phyloP scores from a whole-genome alignment of 306 rosid genomes.

The Cicer pinnatifidum region DNA sequence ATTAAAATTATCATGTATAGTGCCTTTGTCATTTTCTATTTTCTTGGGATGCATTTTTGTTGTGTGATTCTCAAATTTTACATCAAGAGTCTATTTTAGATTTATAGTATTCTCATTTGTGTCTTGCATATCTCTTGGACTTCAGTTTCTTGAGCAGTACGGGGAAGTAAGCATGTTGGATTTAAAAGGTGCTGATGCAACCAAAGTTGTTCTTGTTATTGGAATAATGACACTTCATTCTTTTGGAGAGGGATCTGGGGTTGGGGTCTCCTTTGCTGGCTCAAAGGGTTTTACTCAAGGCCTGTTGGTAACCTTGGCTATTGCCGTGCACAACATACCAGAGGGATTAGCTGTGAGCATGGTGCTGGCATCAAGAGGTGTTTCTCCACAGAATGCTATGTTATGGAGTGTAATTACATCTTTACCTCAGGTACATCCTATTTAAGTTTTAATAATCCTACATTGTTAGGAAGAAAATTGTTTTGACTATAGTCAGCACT shows the following conservation, averaged over 20 bases:
- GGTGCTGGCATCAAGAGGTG: conserved; percentile 98
- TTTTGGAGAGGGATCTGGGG: conserved; percentile 99
- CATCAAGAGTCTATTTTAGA: background rate
- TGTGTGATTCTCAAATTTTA: conserved; percentile 27
- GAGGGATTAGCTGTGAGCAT: conserved; percentile 99
- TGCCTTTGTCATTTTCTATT: conserved; percentile 4
- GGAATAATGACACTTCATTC: conserved; percentile 99
- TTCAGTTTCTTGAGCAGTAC: conserved; percentile 96
- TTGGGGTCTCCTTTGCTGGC: conserved; percentile 98
- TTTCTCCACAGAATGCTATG: conserved; percentile 98
- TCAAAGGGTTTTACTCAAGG: conserved; percentile 98
- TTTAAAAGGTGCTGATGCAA: conserved; percentile 96
- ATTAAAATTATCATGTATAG: conserved; percentile 16
- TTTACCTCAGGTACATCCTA: conserved; percentile 81
- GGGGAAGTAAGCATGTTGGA: conserved; percentile 99
- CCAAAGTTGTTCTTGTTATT: conserved; percentile 91
- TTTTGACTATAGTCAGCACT: conserved; percentile 21
- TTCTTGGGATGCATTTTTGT: conserved; percentile 5
- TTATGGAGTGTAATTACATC: conserved; percentile 99
- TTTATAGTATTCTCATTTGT: conserved; percentile 39
- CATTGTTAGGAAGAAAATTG: conserved; percentile 25
- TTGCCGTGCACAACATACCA: conserved; percentile 97
- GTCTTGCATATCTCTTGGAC: conserved; percentile 47
- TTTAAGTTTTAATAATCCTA: conserved; percentile 38
- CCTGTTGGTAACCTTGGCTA: conserved; percentile 94